phyloP scores from a whole-genome alignment of 495 filamentous ascomycete species.

The Barbatosphaeria neglecta region DNA sequence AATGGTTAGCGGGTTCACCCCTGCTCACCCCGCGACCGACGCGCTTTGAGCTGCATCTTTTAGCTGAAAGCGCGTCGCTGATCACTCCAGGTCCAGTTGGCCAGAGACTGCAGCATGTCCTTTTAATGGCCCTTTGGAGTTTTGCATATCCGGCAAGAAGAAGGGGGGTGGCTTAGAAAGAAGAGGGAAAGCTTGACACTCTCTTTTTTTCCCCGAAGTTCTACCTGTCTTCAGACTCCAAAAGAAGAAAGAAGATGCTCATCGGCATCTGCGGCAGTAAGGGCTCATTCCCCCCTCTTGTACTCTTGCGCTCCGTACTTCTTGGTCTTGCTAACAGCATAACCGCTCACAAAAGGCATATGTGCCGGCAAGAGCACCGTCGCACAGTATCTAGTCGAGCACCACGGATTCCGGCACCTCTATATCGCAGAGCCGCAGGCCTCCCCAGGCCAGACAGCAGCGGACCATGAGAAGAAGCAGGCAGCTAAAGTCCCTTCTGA shows the following conservation, averaged over 20 bases:
- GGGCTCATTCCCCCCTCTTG: slow-evolving; percentile 10
- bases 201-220: too few species aligned
- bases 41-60: too few species aligned
- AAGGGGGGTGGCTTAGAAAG: too few species aligned
- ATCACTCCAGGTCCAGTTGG: too few species aligned
- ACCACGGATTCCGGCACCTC: slow-evolving; percentile 62
- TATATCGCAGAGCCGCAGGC: slow-evolving; percentile 21
- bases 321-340: slow-evolving; percentile 10
- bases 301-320: neutral
- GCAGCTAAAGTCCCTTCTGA: slow-evolving; percentile 5
- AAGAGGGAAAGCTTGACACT: too few species aligned
- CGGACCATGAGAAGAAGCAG: slow-evolving; percentile 5
- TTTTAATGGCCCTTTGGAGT: too few species aligned
- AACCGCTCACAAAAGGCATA: slow-evolving; percentile 48
- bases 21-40: too few species aligned
- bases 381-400: slow-evolving; percentile 65
- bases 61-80: too few species aligned
- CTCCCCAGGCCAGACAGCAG: neutral
- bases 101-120: too few species aligned
- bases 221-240: too few species aligned
- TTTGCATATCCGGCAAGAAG: too few species aligned
- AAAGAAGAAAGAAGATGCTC: slow-evolving; percentile 48
- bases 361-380: slow-evolving; percentile 84
- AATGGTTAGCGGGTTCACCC: too few species aligned
- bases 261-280: slow-evolving; percentile 87